Evolutionary conservation across 352 stramenopile species (phyloP), one percentile per base, ranked within the genome.

Genomic region (Pythium biforme): DNA sequence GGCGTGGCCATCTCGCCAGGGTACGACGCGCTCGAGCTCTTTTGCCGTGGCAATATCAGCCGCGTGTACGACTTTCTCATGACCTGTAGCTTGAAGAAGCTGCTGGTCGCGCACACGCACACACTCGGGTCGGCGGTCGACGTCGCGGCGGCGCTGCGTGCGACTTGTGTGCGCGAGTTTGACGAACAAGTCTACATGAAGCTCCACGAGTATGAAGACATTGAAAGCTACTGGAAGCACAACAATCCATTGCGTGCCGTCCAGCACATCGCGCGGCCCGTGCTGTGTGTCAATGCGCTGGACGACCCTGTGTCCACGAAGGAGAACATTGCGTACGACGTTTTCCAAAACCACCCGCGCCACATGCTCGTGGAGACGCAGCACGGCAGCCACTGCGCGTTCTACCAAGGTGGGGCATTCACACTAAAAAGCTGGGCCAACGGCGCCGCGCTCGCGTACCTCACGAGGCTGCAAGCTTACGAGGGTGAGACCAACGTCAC

Each of bases 161-260:
- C 82, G 17, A 83, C 61, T 1, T 85, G 61, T 8, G 83, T 94
- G 48, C 62, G 72, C 4, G 79, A 90, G 61, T 92, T 94, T 51
- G 84, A 94, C 52, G 61, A 81, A 46, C 84, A 80, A 23, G 82
- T 94, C 58, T 94, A 85, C 75, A 89, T 90, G 72, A 84, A 78
- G 41, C 84, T 94, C 70, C 79, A 94, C 64, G 84, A 82, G 5
- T 92, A 90, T 57, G 57, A 64, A 3, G 72, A 87, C 56, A 43
- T 91, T 6, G 79, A 88, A 51, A 43, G 67, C 15, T 94, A 92
- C 60, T 94, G 84, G 84, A 49, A 60, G 20, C 39, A 79, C 20
- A 94, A 94, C 69, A 86, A 94, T 68, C 84, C 84, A 20, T 89
- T 94, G 77, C 82, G 79, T 33, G 65, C 79, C 11, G 63, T 88